Evolutionary conservation across 116 monocot species (phyloP).

Genomic region (Trichopus zeylanicus): DNA sequence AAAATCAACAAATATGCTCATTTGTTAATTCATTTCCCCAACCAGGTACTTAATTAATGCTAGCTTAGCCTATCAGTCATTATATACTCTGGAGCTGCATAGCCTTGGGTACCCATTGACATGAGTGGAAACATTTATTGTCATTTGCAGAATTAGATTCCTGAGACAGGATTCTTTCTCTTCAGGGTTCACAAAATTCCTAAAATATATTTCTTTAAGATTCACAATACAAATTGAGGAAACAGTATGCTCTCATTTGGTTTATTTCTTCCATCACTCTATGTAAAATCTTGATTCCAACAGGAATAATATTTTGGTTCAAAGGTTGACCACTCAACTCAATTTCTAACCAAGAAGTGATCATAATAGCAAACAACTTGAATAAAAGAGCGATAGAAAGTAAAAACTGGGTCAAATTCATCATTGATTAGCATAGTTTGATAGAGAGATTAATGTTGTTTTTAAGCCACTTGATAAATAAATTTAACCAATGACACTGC

Average conservation of each 20-base stretch:
- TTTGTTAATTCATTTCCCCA: too few species aligned
- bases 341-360: background rate
- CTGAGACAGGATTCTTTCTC: background rate
- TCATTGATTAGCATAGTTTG: background rate
- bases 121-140: constrained; percentile 23
- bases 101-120: constrained; percentile 47
- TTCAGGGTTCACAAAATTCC: background rate
- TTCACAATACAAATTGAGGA: too few species aligned
- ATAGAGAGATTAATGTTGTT: background rate
- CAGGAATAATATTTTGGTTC: too few species aligned
- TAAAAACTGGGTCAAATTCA: background rate
- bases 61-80: constrained; percentile 31
- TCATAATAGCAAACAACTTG: background rate
- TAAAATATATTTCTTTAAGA: too few species aligned
- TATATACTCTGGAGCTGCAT: constrained; percentile 49
- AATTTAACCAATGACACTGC: background rate
- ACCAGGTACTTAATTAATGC: too few species aligned
- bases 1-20: too few species aligned
- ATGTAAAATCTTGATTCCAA: too few species aligned
- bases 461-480: background rate
- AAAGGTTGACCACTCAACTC: background rate
- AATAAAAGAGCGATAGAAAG: background rate
- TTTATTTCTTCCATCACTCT: too few species aligned
- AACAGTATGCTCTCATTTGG: too few species aligned
- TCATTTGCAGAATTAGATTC: background rate